Base-by-base conservation (phyloP, 1,139 yeast species). In the Yarrowia galli region DNA sequence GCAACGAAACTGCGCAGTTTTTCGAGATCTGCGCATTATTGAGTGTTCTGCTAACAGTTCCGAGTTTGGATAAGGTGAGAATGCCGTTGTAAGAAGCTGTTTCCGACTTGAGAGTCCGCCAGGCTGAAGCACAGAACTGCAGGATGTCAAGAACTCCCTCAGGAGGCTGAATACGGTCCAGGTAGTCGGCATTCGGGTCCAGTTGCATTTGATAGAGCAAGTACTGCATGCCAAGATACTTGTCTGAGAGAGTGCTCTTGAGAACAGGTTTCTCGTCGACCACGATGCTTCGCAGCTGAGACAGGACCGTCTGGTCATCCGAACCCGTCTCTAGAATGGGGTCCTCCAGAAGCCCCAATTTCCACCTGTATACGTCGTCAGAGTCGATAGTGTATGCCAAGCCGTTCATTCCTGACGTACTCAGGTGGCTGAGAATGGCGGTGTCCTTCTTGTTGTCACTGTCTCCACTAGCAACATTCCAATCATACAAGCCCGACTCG, bases 401-500 rank as follows among this genome's bases (percentile, higher is more conserved):
- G 0, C 66, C 66, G 23, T 61, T 35, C 54, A 61, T 36, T 28
- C 56, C 56, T 4, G 46, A 32, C 8, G 25, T 15, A 9, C 49
- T 25, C 20, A 56, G 5, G 10, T 56, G 63, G 3, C 16, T 12
- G 6, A 56, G 38, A 2, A 56, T 12, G 2, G 16, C 10, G 1
- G 46, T 40, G n/a, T 56, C 49, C 8, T 6, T 8, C 3, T 12
- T 6, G 15, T 13, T 42, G 9, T 18, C 16, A 1, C 35, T 16
- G 9, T 25, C 51, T 25, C 35, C 51, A 9, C 20, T 35, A 6
- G 9, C 35, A 3, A 60, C 32, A 5, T n/a, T 20, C 66, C 66
- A 61, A 23, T 61, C 56, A 36, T 10, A 61, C 36, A 61, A 10
- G 1, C 66, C 56, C 15, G 66, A 46, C n/a, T 61, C 56, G 46